Evolutionary conservation across 306 rosid species (phyloP).

Genomic region (Pterocarpus macrocarpus): DNA sequence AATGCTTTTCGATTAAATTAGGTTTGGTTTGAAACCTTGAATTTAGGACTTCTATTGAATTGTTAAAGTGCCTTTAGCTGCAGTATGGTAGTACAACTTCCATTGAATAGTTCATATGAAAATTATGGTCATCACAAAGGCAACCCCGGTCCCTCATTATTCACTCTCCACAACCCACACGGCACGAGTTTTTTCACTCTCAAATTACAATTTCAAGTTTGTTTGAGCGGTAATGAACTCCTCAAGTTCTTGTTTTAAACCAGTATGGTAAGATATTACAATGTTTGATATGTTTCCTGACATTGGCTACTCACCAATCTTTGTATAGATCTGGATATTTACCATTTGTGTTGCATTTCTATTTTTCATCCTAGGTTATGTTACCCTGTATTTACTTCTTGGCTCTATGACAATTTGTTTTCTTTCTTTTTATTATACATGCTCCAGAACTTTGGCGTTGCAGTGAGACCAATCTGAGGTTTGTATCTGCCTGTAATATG

Average conservation of each 20-base stretch:
- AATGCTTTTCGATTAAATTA: neutral
- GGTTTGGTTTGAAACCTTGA: neutral
- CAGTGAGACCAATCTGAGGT: slow-evolving; percentile 14
- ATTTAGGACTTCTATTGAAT: neutral
- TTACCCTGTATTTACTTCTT: neutral
- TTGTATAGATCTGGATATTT: too few relatives aligned
- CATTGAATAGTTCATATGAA: neutral
- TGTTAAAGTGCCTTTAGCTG: neutral
- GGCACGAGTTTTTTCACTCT: neutral
- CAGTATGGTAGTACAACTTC: slow-evolving; percentile 1
- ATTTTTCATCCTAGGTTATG: neutral
- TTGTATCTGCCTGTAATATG: neutral
- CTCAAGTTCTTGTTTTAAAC: neutral
- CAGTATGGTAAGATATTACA: too few relatives aligned
- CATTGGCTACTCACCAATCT: too few relatives aligned
- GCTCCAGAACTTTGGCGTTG: slow-evolving; percentile 4
- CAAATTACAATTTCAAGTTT: neutral
- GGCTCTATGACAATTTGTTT: too few relatives aligned
- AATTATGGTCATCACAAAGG: too few relatives aligned
- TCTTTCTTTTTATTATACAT: neutral
- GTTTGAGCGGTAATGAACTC: slow-evolving; percentile 1
- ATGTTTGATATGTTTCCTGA: too few relatives aligned
- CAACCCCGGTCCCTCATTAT: neutral
- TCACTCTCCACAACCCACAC: neutral
- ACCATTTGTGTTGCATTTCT: too few relatives aligned